Percentiles rank a stretch among this genome's conserved stretches.
These are phyloP conservation scores for Paracoccidioides lutzii DNA, from an alignment of 2,329 filamentous ascomycete species.

Conservation along the genomic window DNA sequence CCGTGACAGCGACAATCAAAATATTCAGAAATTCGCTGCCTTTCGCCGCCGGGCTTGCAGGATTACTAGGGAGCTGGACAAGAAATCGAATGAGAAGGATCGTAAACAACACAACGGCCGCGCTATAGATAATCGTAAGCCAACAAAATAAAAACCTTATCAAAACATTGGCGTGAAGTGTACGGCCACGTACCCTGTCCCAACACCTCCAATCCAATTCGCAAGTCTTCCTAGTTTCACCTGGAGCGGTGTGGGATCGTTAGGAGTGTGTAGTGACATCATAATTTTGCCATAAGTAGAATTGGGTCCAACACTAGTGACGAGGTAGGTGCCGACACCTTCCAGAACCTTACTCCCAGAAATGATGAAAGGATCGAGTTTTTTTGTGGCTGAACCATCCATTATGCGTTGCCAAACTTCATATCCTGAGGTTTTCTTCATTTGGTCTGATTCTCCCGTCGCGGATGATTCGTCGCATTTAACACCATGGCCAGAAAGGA, in stretches of 20 bases:
- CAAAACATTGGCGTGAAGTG: neutral
- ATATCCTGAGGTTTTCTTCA: slow-evolving; percentile 52
- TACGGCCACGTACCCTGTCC: slow-evolving; percentile 42
- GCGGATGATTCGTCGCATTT: slow-evolving; percentile 63
- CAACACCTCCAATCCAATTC: slow-evolving; percentile 64
- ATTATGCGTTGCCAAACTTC: slow-evolving; percentile 46
- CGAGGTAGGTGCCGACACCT: slow-evolving; percentile 61
- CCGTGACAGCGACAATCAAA: slow-evolving; percentile 65
- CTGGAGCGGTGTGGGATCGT: slow-evolving; percentile 64
- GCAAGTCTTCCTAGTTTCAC: slow-evolving; percentile 63
- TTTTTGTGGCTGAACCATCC: slow-evolving; percentile 39
- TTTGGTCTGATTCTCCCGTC: slow-evolving; percentile 59
- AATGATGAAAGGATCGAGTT: slow-evolving; percentile 61
- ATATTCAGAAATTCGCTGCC: slow-evolving; percentile 66
- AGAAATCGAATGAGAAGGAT: slow-evolving; percentile 79
- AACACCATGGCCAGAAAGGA: slow-evolving; percentile 52
- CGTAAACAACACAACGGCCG: slow-evolving; percentile 68
- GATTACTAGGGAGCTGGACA: slow-evolving; percentile 46
- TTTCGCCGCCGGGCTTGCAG: slow-evolving; percentile 52
- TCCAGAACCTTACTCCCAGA: slow-evolving; percentile 70
- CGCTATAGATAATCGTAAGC: slow-evolving; percentile 18
- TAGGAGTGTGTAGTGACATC: slow-evolving; percentile 59
- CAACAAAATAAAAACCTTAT: neutral
- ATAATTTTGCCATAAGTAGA: slow-evolving; percentile 65
- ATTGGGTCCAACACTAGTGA: slow-evolving; percentile 59